These are phyloP conservation scores for Gaertneriomyces semiglobifer DNA, from an alignment of 192 early-diverging fungal species.

Conservation along the genomic window DNA sequence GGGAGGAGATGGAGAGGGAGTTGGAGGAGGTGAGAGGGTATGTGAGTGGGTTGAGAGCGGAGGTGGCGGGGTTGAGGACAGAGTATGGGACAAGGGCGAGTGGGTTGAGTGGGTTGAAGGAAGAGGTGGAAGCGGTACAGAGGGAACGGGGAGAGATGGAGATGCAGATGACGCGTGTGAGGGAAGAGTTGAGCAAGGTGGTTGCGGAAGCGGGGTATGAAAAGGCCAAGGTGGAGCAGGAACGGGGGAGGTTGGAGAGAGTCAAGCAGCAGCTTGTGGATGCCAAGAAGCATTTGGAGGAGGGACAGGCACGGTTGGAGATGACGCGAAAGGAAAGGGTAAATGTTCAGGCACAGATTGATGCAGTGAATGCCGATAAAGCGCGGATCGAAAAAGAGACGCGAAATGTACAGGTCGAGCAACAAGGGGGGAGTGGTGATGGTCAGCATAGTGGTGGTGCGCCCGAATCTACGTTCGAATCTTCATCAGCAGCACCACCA, in stretches of 20 bases:
- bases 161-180: constrained; percentile 45
- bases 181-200: constrained; percentile 54
- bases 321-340: background rate
- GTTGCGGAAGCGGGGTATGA: constrained; percentile 54
- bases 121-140: constrained; percentile 43
- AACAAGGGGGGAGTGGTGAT: constrained; percentile 17
- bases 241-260: constrained; percentile 60
- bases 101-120: constrained; percentile 43
- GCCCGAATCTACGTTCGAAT: background rate
- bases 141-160: constrained; percentile 48
- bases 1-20: constrained; percentile 31
- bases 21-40: constrained; percentile 47
- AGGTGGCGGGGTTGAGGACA: constrained; percentile 52
- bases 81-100: constrained; percentile 46
- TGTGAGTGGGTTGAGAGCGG: constrained; percentile 42
- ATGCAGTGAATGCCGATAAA: too few species aligned
- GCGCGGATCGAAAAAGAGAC: constrained; percentile 17
- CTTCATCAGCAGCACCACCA: background rate
- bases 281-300: constrained; percentile 46
- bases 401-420: constrained; percentile 3
- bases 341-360: background rate
- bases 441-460: constrained; percentile 18
- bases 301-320: constrained; percentile 23
- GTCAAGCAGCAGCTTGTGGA: constrained; percentile 58
- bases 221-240: constrained; percentile 55